Evolutionary conservation across 129 eudicot genomes (phyloP).

Genomic region (Deinandra increscens): DNA sequence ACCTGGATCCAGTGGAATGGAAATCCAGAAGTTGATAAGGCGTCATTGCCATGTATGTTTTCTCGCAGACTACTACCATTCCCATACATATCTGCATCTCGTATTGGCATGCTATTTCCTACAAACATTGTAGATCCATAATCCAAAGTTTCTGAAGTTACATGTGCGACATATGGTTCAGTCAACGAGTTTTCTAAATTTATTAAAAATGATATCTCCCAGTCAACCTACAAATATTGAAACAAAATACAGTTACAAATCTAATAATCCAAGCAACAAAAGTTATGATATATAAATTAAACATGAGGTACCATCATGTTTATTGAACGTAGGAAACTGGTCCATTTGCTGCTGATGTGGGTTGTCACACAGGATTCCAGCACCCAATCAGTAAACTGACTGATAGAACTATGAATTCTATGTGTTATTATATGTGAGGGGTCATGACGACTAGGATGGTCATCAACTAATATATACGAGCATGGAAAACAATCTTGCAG

Average conservation of each 20-base stretch:
- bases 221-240: slow-evolving; percentile 52
- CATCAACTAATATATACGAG: slow-evolving; percentile 72
- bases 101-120: slow-evolving; percentile 96
- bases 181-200: slow-evolving; percentile 65
- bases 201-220: slow-evolving; percentile 67
- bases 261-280: not conserved
- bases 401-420: slow-evolving; percentile 59
- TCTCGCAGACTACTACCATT: slow-evolving; percentile 48
- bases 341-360: slow-evolving; percentile 44
- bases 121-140: slow-evolving; percentile 65
- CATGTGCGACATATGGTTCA: slow-evolving; percentile 78
- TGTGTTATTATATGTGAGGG: slow-evolving; percentile 85
- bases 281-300: not conserved
- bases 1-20: slow-evolving; percentile 66
- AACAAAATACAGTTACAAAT: not conserved
- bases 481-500: slow-evolving; percentile 60
- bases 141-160: slow-evolving; percentile 47
- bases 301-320: slow-evolving; percentile 52
- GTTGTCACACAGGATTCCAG: slow-evolving; percentile 38
- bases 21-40: slow-evolving; percentile 43
- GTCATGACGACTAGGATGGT: slow-evolving; percentile 90
- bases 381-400: slow-evolving; percentile 54
- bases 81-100: slow-evolving; percentile 88
- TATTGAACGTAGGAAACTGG: slow-evolving; percentile 42
- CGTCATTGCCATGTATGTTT: slow-evolving; percentile 24